These are phyloP conservation scores for Musa troglodytarum DNA, from an alignment of 176 grass and related monocot species.

Conservation along the genomic window DNA sequence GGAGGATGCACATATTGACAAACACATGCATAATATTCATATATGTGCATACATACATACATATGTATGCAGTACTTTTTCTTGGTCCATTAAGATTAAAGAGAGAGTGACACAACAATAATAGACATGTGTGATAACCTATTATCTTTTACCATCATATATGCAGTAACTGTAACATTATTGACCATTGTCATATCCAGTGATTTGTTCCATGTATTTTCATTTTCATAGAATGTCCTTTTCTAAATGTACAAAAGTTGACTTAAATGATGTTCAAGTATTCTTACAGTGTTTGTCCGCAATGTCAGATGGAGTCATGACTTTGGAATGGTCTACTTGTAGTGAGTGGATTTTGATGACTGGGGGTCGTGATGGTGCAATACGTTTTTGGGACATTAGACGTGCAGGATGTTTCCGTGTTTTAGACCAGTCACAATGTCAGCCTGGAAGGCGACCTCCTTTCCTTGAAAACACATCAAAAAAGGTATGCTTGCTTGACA, in stretches of 20 bases:
- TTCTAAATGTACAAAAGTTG: background rate
- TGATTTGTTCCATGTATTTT: background rate
- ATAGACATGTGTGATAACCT: too few relatives aligned
- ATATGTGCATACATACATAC: too few relatives aligned
- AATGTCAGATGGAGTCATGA: slow-evolving; percentile 85
- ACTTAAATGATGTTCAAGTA: background rate
- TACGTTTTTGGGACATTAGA: slow-evolving; percentile 97
- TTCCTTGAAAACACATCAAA: slow-evolving; percentile 29
- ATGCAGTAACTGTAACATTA: too few relatives aligned
- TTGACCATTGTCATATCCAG: background rate
- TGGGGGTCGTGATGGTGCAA: slow-evolving; percentile 74
- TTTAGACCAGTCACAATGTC: slow-evolving; percentile 75
- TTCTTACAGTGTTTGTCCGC: slow-evolving; percentile 7
- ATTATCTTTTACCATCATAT: too few relatives aligned
- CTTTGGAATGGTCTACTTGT: slow-evolving; percentile 82
- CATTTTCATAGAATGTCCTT: background rate
- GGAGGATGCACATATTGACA: too few relatives aligned
- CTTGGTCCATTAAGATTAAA: too few relatives aligned
- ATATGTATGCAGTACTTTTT: too few relatives aligned
- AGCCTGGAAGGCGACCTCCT: slow-evolving; percentile 66
- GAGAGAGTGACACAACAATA: too few relatives aligned
- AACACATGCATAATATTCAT: too few relatives aligned
- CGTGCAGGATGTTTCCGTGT: slow-evolving; percentile 75
- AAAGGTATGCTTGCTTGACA: slow-evolving; percentile 30
- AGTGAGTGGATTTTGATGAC: slow-evolving; percentile 84